These are phyloP conservation scores for Exidia glandulosa DNA, from an alignment of 768 basidiomycete genomes.

Conservation along the genomic window DNA sequence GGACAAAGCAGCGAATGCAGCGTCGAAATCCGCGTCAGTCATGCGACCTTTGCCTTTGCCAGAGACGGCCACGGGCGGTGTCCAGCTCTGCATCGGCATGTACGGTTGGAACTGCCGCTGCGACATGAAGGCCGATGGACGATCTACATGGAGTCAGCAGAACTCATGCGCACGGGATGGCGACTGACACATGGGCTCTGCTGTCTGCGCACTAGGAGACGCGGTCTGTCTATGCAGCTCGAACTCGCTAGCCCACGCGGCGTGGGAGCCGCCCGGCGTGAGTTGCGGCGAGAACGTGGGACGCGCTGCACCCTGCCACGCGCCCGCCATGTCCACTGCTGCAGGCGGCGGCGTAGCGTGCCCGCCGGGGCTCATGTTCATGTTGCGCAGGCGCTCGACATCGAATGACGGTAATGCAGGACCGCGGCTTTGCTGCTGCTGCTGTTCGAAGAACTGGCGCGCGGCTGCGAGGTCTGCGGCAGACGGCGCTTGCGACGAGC, in stretches of 20 bases:
- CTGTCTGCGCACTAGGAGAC: slow-evolving; percentile 4
- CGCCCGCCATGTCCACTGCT: background rate
- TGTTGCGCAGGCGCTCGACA: background rate
- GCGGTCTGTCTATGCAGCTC: background rate
- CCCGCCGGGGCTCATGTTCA: background rate
- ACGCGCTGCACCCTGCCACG: slow-evolving; percentile 1
- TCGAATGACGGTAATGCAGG: background rate
- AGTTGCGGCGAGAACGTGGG: slow-evolving; percentile 15
- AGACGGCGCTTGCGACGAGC: slow-evolving; percentile 34
- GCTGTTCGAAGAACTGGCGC: slow-evolving; percentile 55
- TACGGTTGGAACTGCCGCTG: background rate
- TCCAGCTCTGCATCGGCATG: slow-evolving; percentile 2
- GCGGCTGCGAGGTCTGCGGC: slow-evolving; percentile 66
- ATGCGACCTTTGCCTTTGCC: slow-evolving; percentile 71
- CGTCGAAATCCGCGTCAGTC: slow-evolving; percentile 69
- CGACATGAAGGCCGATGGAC: background rate
- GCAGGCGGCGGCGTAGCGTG: background rate
- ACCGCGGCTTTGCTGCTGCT: background rate
- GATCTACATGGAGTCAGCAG: background rate
- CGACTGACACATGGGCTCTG: background rate
- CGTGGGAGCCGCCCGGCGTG: background rate
- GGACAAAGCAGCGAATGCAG: slow-evolving; percentile 60
- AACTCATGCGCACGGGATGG: background rate
- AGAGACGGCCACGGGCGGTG: slow-evolving; percentile 12
- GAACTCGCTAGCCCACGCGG: background rate